Conservation (phyloP, 306 rosid species). For the Dalbergia cultrata region DNA sequence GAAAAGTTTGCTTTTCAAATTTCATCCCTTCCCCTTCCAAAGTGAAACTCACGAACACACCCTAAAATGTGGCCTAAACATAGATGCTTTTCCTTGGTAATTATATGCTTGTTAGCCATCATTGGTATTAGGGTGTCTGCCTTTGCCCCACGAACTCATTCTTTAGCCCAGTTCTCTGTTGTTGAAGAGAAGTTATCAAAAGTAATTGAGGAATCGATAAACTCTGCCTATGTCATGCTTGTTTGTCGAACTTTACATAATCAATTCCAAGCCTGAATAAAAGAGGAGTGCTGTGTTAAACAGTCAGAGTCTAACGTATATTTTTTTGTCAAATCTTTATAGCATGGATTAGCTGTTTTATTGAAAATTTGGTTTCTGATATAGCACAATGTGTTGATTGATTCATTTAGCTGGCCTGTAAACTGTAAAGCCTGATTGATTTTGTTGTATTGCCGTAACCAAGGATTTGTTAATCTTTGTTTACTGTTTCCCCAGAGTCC, state of each 20-base stretch:
- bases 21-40: too few relatives aligned
- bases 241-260: neutral
- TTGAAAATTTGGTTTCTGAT: neutral
- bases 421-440: neutral
- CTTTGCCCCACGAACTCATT: conserved; percentile 11
- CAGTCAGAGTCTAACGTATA: neutral
- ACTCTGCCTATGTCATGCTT: neutral
- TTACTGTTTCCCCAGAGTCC: neutral
- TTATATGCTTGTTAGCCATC: neutral
- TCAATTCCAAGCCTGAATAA: neutral
- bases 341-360: neutral
- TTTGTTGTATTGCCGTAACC: neutral
- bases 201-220: conserved; percentile 8
- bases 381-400: neutral
- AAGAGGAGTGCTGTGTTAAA: neutral
- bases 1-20: too few relatives aligned
- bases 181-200: neutral
- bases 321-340: neutral
- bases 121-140: conserved; percentile 14
- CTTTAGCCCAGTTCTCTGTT: too few relatives aligned
- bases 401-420: neutral
- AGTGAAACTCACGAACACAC: too few relatives aligned
- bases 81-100: conserved; percentile 11
- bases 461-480: neutral
- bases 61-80: neutral